Evolutionary conservation across 805 yeast genomes (phyloP).

Genomic region (Pichia kluyveri): DNA sequence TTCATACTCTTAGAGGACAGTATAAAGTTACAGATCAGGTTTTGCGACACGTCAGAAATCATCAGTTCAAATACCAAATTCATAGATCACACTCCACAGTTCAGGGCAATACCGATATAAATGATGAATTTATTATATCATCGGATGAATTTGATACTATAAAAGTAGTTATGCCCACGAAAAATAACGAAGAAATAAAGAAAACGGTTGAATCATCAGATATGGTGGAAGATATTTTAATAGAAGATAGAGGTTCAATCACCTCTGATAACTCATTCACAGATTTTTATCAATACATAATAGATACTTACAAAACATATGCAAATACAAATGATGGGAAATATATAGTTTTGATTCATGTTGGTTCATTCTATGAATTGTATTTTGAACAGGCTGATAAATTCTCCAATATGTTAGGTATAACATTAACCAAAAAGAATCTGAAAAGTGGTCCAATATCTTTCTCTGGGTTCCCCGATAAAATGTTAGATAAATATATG

Average conservation of each 20-base stretch:
- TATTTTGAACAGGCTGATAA: slow-evolving; percentile 83
- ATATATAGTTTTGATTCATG: slow-evolving; percentile 63
- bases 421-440: slow-evolving; percentile 55
- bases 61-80: neutral
- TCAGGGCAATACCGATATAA: no score
- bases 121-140: neutral
- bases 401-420: slow-evolving; percentile 60
- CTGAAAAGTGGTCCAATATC: slow-evolving; percentile 43
- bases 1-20: no score
- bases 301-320: slow-evolving; percentile 20
- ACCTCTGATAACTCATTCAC: slow-evolving; percentile 10
- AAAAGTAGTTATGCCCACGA: neutral
- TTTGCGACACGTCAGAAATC: neutral
- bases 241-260: slow-evolving; percentile 9
- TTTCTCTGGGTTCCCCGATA: slow-evolving; percentile 88
- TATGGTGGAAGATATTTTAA: neutral
- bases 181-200: neutral
- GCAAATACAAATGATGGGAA: slow-evolving; percentile 16
- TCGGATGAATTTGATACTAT: neutral
- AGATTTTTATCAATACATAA: slow-evolving; percentile 23
- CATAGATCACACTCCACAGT: neutral
- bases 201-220: neutral
- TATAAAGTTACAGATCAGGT: no score
- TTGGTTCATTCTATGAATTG: slow-evolving; percentile 80
- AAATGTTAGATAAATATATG: slow-evolving; percentile 63